Conservation (phyloP, 192 early-diverging fungal species). For the Linnemannia hyalina region DNA sequence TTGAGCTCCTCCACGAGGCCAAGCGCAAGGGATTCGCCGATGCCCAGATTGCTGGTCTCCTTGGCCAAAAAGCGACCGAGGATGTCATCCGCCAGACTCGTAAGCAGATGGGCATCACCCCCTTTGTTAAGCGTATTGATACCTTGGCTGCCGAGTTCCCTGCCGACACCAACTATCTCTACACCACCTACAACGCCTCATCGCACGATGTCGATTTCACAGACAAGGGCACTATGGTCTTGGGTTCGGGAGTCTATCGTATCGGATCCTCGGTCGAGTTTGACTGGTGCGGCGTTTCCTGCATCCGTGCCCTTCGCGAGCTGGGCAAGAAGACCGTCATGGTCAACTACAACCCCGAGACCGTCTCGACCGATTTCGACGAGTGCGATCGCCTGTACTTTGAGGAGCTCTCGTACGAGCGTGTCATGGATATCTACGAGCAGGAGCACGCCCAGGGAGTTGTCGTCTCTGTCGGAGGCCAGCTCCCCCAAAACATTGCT, state of each 20-base stretch:
- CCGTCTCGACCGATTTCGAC: conserved; percentile 98
- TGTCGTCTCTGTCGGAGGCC: conserved; percentile 94
- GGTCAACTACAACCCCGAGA: conserved; percentile 99
- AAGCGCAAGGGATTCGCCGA: conserved; percentile 95
- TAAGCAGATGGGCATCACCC: conserved; percentile 81
- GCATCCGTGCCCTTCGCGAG: conserved; percentile 85
- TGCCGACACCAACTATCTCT: conserved; percentile 95
- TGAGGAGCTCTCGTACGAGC: conserved; percentile 94
- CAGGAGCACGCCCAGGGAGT: conserved; percentile 85
- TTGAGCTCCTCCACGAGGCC: conserved; percentile 74
- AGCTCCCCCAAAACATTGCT: conserved; percentile 98
- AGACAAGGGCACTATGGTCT: conserved; percentile 94
- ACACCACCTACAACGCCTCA: conserved; percentile 97
- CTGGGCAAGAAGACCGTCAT: conserved; percentile 90
- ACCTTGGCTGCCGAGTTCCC: conserved; percentile 98
- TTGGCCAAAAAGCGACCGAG: conserved; percentile 63
- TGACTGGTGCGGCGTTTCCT: conserved; percentile 91
- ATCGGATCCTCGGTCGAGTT: conserved; percentile 99
- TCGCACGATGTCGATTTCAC: conserved; percentile 88
- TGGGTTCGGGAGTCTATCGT: conserved; percentile 97
- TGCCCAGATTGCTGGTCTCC: conserved; percentile 79
- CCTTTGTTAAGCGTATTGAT: conserved; percentile 95
- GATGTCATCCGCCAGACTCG: conserved; percentile 81
- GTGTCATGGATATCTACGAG: conserved; percentile 97
- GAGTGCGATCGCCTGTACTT: conserved; percentile 99